phyloP scores from a whole-genome alignment of 2,329 filamentous ascomycete genomes.

The Leptographium galeiforme region DNA sequence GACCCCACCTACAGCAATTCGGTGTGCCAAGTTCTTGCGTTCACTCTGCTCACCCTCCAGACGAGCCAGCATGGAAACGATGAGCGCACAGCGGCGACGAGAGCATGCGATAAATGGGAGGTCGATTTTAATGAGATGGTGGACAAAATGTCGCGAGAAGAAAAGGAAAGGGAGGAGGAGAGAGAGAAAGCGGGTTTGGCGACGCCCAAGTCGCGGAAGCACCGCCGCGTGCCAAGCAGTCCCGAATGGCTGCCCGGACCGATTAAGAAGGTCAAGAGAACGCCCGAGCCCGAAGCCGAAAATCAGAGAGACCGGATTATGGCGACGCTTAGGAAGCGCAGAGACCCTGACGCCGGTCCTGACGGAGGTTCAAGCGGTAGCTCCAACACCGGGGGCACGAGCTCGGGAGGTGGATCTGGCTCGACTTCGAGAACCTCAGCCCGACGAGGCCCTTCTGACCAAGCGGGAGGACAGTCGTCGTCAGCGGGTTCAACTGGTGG shows the following conservation, averaged over 20 bases:
- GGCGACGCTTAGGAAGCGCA: no score
- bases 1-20: constrained; percentile 13
- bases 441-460: no score
- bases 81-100: constrained; percentile 7
- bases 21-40: constrained; percentile 18
- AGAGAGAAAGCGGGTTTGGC: background rate
- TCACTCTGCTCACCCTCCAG: constrained; percentile 16
- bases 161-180: background rate
- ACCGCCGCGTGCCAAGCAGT: constrained; percentile 5
- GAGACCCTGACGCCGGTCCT: no score
- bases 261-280: background rate
- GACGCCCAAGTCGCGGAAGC: background rate
- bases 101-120: background rate
- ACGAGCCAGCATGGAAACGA: constrained; percentile 10
- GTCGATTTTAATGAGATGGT: background rate
- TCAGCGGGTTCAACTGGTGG: background rate
- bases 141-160: background rate
- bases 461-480: background rate
- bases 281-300: background rate
- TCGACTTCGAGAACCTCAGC: background rate
- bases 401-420: background rate
- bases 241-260: constrained; percentile 3
- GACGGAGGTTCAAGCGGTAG: background rate
- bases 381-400: background rate
- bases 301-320: no score